A percentile compares a stretch with the other conserved stretches of the same genome.
Evolutionary conservation across 2,329 filamentous ascomycete genomes (phyloP).

Genomic region (Onygenales sp.): DNA sequence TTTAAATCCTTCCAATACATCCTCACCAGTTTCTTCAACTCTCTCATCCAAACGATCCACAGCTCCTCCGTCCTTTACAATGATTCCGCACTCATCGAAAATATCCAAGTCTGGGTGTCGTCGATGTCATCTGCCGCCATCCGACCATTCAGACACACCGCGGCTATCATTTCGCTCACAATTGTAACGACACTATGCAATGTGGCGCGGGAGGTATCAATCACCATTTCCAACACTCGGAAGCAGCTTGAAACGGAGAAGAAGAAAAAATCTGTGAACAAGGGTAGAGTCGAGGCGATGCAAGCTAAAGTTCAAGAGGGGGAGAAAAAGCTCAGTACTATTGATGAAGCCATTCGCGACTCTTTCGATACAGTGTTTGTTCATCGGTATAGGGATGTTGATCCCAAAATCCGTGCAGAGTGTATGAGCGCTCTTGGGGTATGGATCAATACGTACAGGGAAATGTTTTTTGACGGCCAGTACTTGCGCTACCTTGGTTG

Average conservation of each 20-base stretch:
- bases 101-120: constrained; percentile 79
- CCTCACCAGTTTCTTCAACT: constrained; percentile 68
- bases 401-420: constrained; percentile 78
- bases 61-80: constrained; percentile 74
- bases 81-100: constrained; percentile 69
- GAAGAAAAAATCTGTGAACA: constrained; percentile 63
- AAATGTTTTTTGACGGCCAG: constrained; percentile 79
- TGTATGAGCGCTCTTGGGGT: constrained; percentile 77
- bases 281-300: constrained; percentile 64
- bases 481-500: constrained; percentile 92
- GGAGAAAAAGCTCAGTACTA: constrained; percentile 57
- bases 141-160: constrained; percentile 87
- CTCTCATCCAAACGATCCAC: constrained; percentile 68
- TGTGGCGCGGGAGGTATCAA: constrained; percentile 60
- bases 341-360: constrained; percentile 66
- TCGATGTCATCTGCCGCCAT: constrained; percentile 83
- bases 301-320: constrained; percentile 63
- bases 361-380: constrained; percentile 91
- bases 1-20: constrained; percentile 68
- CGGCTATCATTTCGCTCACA: constrained; percentile 72
- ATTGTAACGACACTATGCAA: constrained; percentile 70
- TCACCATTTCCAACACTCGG: constrained; percentile 63
- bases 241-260: constrained; percentile 72
- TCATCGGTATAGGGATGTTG: constrained; percentile 89
- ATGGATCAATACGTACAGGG: constrained; percentile 80